A percentile compares a stretch with the other conserved stretches of the same genome.
Conservation (phyloP, 129 eudicot genomes). For the Flaveria brownii region DNA sequence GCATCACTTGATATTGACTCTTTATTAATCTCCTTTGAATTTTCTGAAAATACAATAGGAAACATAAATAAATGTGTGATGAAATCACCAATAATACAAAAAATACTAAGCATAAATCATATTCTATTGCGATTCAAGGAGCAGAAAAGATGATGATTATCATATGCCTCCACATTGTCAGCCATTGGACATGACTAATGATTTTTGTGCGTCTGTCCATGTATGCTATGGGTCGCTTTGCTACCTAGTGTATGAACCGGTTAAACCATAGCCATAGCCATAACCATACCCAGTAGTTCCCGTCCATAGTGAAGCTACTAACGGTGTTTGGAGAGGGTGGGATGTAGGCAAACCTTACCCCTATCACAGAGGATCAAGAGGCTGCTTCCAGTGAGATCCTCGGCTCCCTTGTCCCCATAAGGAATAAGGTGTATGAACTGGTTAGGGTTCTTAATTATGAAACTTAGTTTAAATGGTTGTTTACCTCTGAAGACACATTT, state of each 20-base stretch:
- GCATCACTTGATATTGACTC: constrained; percentile 43
- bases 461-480: not conserved
- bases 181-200: not conserved
- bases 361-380: too few relatives aligned
- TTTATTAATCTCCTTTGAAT: constrained; percentile 55
- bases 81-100: constrained; percentile 10
- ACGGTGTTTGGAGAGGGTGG: too few relatives aligned
- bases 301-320: too few relatives aligned
- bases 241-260: not conserved
- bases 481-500: constrained; percentile 2
- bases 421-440: not conserved
- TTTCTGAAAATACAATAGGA: constrained; percentile 51
- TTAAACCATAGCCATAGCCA: not conserved
- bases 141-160: not conserved
- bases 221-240: constrained; percentile 4
- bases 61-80: not conserved
- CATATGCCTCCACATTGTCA: not conserved
- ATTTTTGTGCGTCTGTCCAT: not conserved
- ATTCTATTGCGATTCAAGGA: constrained; percentile 12
- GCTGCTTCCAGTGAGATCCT: too few relatives aligned
- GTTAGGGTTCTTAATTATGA: not conserved
- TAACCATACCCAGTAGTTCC: too few relatives aligned
- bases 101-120: constrained; percentile 18
- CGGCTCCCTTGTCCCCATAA: too few relatives aligned
- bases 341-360: too few relatives aligned